A percentile compares a stretch with the other conserved stretches of the same genome.
Evolutionary conservation across 1,284 basidiomycete species (phyloP).

Genomic region (Malassezia brasiliensis): DNA sequence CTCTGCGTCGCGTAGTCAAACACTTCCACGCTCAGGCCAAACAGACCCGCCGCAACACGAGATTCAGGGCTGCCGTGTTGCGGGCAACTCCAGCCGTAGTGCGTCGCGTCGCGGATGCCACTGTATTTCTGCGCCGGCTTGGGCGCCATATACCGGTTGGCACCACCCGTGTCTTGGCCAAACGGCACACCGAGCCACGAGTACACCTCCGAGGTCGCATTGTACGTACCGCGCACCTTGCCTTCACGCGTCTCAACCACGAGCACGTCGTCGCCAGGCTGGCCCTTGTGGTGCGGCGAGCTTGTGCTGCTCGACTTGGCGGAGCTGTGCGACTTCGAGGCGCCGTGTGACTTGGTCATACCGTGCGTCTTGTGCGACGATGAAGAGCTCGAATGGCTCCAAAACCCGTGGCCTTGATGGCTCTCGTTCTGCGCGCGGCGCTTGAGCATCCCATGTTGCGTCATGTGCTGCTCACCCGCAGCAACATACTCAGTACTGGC

Average conservation of each 20-base stretch:
- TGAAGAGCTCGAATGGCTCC: neutral
- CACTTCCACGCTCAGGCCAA: slow-evolving; percentile 5
- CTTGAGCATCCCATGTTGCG: neutral
- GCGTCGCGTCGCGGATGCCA: slow-evolving; percentile 14
- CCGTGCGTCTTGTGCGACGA: neutral
- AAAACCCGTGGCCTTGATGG: neutral
- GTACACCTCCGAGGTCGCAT: slow-evolving; percentile 5
- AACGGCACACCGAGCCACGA: slow-evolving; percentile 18
- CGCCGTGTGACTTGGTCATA: neutral
- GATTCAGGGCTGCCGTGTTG: slow-evolving; percentile 11
- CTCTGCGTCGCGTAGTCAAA: slow-evolving; percentile 10
- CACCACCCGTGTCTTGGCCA: slow-evolving; percentile 13
- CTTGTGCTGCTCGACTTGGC: neutral
- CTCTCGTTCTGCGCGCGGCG: neutral
- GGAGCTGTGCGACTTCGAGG: neutral
- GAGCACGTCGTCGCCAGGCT: neutral
- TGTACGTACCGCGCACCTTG: slow-evolving; percentile 11
- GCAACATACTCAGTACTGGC: neutral
- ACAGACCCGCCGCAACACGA: slow-evolving; percentile 2
- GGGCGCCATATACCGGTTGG: slow-evolving; percentile 17
- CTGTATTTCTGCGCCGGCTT: slow-evolving; percentile 5
- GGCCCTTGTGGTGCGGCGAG: neutral
- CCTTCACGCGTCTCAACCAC: slow-evolving; percentile 17
- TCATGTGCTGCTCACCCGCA: neutral
- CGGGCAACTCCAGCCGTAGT: slow-evolving; percentile 9